A percentile compares a stretch with the other conserved stretches of the same genome.
Conservation (phyloP, 2,329 filamentous ascomycete genomes). For the Claviceps digitariae region DNA sequence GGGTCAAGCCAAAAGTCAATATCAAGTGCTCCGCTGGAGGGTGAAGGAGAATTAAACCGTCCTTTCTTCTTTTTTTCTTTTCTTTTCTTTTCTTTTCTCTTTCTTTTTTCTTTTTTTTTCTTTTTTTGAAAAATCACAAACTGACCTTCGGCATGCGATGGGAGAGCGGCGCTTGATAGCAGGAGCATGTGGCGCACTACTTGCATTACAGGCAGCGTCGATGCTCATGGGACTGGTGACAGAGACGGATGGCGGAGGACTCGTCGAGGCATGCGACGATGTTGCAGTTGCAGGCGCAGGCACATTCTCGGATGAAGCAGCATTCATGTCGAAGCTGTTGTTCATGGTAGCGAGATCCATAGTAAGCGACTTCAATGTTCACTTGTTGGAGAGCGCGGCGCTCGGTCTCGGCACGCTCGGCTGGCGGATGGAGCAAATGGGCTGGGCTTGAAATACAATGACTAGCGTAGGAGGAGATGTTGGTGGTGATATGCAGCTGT, state of each 20-base stretch:
- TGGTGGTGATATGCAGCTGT: not conserved
- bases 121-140: not conserved
- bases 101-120: not conserved
- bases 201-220: not conserved
- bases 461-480: not conserved
- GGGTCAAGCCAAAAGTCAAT: not conserved
- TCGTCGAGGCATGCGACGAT: slow-evolving; percentile 2
- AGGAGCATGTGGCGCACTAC: slow-evolving; percentile 4
- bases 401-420: not conserved
- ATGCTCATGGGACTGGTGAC: slow-evolving; percentile 2
- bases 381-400: not conserved
- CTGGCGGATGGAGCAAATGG: not conserved
- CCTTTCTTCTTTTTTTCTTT: not conserved
- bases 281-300: not conserved
- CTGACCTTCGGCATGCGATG: slow-evolving; percentile 40
- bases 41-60: not conserved
- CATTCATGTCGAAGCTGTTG: not conserved
- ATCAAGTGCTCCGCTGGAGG: not conserved
- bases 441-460: not conserved
- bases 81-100: not conserved
- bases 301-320: not conserved
- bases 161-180: slow-evolving; percentile 34
- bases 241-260: not conserved
- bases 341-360: slow-evolving; percentile 6
- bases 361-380: not conserved